These are phyloP conservation scores for Coelastrella sp. DNA, from an alignment of 139 green algal species.

Conservation along the genomic window DNA sequence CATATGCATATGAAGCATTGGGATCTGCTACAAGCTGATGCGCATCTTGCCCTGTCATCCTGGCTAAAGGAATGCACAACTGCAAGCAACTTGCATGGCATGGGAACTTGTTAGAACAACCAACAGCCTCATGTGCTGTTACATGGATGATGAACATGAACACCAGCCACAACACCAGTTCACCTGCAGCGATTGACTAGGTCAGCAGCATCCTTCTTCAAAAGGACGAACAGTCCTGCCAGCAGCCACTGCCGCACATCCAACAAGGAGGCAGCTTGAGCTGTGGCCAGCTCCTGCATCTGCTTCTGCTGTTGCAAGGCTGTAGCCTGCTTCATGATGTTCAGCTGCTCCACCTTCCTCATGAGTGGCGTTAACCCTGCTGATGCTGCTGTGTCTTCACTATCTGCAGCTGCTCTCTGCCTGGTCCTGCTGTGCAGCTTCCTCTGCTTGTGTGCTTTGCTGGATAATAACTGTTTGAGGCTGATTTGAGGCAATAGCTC, in stretches of 20 bases:
- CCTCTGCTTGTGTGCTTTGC: neutral
- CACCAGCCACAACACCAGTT: too few relatives aligned
- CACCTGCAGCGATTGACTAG: slow-evolving; percentile 24
- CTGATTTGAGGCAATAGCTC: neutral
- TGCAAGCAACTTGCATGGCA: too few relatives aligned
- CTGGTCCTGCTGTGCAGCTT: neutral
- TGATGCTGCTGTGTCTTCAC: neutral
- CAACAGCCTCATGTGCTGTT: too few relatives aligned
- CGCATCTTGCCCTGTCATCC: too few relatives aligned
- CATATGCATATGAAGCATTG: neutral
- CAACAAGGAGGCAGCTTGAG: neutral
- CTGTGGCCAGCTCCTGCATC: neutral
- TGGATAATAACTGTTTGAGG: neutral
- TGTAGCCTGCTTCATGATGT: neutral
- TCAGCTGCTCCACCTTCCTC: slow-evolving; percentile 4
- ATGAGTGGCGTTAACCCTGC: slow-evolving; percentile 20
- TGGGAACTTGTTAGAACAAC: too few relatives aligned
- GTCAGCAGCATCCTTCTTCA: slow-evolving; percentile 16
- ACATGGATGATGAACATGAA: too few relatives aligned
- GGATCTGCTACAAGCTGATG: too few relatives aligned
- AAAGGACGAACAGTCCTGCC: neutral
- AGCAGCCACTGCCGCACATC: slow-evolving; percentile 40
- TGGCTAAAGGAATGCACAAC: too few relatives aligned
- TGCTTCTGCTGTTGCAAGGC: neutral
- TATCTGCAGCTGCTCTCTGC: neutral